Evolutionary conservation across 1,284 basidiomycete species (phyloP).

Genomic region (Rhodotorula sp.): DNA sequence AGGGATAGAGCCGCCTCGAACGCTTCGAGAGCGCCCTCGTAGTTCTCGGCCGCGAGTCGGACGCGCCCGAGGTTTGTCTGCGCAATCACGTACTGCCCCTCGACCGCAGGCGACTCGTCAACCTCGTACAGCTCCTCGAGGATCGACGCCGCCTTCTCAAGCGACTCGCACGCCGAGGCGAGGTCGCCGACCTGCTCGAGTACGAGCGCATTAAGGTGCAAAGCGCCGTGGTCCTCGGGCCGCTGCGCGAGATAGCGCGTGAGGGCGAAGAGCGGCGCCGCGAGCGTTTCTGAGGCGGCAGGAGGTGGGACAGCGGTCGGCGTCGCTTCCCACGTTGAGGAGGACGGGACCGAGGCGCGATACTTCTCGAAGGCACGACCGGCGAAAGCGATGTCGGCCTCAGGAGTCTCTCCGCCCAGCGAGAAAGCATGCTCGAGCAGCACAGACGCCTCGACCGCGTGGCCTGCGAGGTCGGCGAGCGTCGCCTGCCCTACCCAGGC

Average conservation of each 20-base stretch:
- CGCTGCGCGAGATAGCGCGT: conserved; percentile 70
- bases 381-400: conserved; percentile 80
- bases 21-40: conserved; percentile 65
- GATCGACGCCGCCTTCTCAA: conserved; percentile 67
- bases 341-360: conserved; percentile 45
- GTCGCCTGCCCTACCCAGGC: conserved; percentile 96
- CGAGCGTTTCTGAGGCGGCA: conserved; percentile 31
- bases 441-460: conserved; percentile 64
- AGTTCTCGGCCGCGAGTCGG: conserved; percentile 63
- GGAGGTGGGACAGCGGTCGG: conserved; percentile 12
- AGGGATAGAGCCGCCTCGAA: conserved; percentile 74
- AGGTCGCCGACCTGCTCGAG: conserved; percentile 79
- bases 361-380: conserved; percentile 62
- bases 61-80: conserved; percentile 81
- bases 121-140: conserved; percentile 87
- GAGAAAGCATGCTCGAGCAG: conserved; percentile 81
- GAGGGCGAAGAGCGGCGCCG: conserved; percentile 70
- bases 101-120: conserved; percentile 73
- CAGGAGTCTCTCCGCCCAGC: conserved; percentile 59
- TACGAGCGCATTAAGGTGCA: conserved; percentile 83
- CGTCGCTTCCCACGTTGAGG: conserved; percentile 32
- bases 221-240: conserved; percentile 69
- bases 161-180: conserved; percentile 62
- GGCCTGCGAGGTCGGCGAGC: conserved; percentile 69
- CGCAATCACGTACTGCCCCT: conserved; percentile 77